Evolutionary conservation across 2,329 filamentous ascomycete species (phyloP), one percentile per base, ranked within the genome.

Genomic region (Paradendryphiella salina): DNA sequence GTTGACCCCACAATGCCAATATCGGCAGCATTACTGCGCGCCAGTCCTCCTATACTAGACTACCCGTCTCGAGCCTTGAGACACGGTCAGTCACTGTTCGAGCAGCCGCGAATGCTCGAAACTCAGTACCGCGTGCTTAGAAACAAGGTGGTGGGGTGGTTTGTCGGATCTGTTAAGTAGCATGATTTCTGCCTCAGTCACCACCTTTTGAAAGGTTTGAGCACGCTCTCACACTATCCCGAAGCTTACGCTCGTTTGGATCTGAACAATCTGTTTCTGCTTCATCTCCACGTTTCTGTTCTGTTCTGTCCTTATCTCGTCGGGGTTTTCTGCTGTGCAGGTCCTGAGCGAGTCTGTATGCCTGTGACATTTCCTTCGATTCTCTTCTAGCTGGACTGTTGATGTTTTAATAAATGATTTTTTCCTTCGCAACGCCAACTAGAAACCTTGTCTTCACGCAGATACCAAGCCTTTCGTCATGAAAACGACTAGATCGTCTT

Each of bases 301-400:
- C 46, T 49, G 57, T 52, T 49, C 60, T 59, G 49, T 59, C 59
- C 61, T 71, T 59, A 50, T 60, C 52, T 46, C 54, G 60, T 42
- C 38, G n/a, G n/a, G 23, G 9, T 43, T 21, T 20, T 52, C 68
- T 73, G 68, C 69, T 71, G 68, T 59, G 70, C 70, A 71, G 68
- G 61, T 62, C 57, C 61, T 66, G 61, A 65, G 53, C 54, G 63
- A 63, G 61, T 63, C 60, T 67, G 66, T 64, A 69, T 70, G 65
- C 69, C 65, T 67, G 66, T 54, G 54, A 61, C 61, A 50, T 47
- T 52, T 48, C 37, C 58, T 68, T 60, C 41, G 51, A 60, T 56
- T 55, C 48, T 52, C 34, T 52, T 57, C 52, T 68, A 73, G 70
- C 70, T 70, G 70, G 60, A 55, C 70, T 73, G 70, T 67, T 65